A percentile compares a stretch with the other conserved stretches of the same genome.
Conservation (phyloP, 352 stramenopile species). For the Phytophthora pseudosyringae region DNA sequence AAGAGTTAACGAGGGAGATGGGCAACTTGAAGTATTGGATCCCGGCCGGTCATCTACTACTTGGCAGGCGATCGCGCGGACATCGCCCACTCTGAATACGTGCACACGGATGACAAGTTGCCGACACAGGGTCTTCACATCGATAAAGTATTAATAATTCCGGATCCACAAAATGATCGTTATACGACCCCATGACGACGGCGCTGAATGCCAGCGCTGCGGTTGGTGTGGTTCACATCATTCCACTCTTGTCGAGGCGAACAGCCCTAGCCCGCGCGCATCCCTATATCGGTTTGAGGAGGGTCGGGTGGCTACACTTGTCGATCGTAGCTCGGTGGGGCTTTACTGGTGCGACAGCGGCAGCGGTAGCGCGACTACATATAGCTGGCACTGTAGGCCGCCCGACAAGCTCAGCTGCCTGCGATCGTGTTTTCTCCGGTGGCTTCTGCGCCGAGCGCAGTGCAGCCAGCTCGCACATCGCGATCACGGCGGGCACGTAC, state of each 20-base stretch:
- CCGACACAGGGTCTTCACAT: too few species aligned
- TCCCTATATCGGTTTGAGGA: slow-evolving; percentile 31
- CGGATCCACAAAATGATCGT: too few species aligned
- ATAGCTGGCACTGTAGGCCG: too few species aligned
- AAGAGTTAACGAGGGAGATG: slow-evolving; percentile 3
- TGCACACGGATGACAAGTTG: too few species aligned
- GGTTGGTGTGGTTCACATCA: slow-evolving; percentile 14
- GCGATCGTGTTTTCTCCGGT: background rate
- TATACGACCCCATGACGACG: too few species aligned
- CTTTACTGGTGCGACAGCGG: background rate
- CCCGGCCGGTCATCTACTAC: too few species aligned
- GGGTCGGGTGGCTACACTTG: slow-evolving; percentile 6
- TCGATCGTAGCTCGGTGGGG: slow-evolving; percentile 11
- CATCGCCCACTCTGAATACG: too few species aligned
- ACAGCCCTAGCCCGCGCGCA: background rate
- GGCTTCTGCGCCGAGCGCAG: background rate
- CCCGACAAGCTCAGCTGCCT: slow-evolving; percentile 4
- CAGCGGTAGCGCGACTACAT: background rate
- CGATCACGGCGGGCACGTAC: slow-evolving; percentile 35
- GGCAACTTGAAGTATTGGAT: slow-evolving; percentile 17
- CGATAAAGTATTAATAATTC: too few species aligned
- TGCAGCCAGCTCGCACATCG: slow-evolving; percentile 20
- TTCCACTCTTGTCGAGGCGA: slow-evolving; percentile 27
- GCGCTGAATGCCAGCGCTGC: too few species aligned
- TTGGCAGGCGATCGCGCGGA: too few species aligned